phyloP scores from a whole-genome alignment of 495 filamentous ascomycete species.

The Hypoxylon trugodes region DNA sequence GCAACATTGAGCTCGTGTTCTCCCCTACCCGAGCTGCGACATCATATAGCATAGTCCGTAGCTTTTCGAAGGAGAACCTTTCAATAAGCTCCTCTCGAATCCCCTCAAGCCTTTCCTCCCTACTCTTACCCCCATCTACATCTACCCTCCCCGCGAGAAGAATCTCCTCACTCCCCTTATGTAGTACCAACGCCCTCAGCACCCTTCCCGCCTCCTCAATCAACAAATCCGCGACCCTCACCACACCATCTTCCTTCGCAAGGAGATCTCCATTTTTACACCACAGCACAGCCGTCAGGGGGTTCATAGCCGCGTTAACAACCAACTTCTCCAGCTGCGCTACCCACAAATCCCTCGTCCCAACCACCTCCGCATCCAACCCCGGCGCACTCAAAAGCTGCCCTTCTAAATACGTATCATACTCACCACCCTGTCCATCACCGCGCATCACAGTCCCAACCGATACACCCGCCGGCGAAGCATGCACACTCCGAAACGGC shows the following conservation, averaged over 20 bases:
- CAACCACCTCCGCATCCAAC: conserved; percentile 55
- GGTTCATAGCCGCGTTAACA: conserved; percentile 82
- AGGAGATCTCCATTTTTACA: conserved; percentile 79
- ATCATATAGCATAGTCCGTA: conserved; percentile 36
- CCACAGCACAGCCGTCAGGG: conserved; percentile 76
- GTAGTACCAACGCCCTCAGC: conserved; percentile 56
- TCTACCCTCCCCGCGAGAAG: conserved; percentile 3
- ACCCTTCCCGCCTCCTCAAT: conserved; percentile 72
- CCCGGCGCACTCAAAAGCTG: conserved; percentile 41
- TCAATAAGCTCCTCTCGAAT: conserved; percentile 60
- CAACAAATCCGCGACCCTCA: conserved; percentile 60
- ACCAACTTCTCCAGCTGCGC: conserved; percentile 68
- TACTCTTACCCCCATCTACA: not conserved
- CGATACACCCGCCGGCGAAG: conserved; percentile 63
- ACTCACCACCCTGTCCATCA: conserved; percentile 3
- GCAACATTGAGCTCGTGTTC: conserved; percentile 83
- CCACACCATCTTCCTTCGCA: conserved; percentile 61
- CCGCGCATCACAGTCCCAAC: conserved; percentile 46
- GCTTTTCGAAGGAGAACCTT: conserved; percentile 35
- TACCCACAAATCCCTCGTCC: conserved; percentile 60
- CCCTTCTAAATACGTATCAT: conserved; percentile 32
- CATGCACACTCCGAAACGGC: conserved; percentile 70
- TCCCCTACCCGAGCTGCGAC: conserved; percentile 68
- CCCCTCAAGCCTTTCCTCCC: conserved; percentile 64
- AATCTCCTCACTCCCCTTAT: conserved; percentile 38